A percentile compares a stretch with the other conserved stretches of the same genome.
phyloP scores from a whole-genome alignment of 2,329 filamentous ascomycete genomes.

The Pseudocercospora vitis region DNA sequence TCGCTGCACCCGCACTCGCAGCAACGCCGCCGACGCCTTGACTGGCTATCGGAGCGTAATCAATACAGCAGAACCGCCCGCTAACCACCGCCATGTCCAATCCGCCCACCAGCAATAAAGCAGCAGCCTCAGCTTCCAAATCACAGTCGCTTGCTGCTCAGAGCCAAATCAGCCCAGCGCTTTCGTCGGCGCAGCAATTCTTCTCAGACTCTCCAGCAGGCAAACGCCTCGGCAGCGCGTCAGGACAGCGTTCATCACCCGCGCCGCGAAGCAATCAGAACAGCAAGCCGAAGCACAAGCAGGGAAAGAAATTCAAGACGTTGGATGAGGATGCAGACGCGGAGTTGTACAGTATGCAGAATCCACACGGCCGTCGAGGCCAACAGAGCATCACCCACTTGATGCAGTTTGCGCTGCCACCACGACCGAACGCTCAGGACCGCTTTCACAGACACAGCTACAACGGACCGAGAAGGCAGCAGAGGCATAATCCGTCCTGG shows the following conservation, averaged over 20 bases:
- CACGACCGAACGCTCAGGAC: conserved; percentile 63
- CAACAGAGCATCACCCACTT: conserved; percentile 97
- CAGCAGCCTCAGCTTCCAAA: conserved; percentile 44
- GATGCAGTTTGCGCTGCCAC: conserved; percentile 83
- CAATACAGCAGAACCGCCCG: not conserved
- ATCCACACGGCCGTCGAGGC: conserved; percentile 66
- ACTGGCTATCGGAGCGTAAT: conserved; percentile 23
- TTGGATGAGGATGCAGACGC: conserved; percentile 84
- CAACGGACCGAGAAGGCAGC: conserved; percentile 43
- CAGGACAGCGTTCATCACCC: conserved; percentile 16
- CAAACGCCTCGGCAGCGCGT: conserved; percentile 31
- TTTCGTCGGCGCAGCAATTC: conserved; percentile 45
- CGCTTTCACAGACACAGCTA: conserved; percentile 42
- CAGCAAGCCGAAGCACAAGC: conserved; percentile 78
- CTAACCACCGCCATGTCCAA: conserved; percentile 42
- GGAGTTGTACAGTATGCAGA: conserved; percentile 53
- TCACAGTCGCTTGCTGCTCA: conserved; percentile 31
- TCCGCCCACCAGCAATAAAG: conserved; percentile 40
- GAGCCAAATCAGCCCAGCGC: conserved; percentile 44
- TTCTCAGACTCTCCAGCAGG: conserved; percentile 46
- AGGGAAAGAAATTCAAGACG: conserved; percentile 67
- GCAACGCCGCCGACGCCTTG: conserved; percentile 25
- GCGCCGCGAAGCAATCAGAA: conserved; percentile 73
- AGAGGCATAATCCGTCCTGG: conserved; percentile 73
- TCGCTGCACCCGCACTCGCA: conserved; percentile 11